Conservation (phyloP, 371 early-diverging fungal species). For the Nematocida ausubeli region DNA sequence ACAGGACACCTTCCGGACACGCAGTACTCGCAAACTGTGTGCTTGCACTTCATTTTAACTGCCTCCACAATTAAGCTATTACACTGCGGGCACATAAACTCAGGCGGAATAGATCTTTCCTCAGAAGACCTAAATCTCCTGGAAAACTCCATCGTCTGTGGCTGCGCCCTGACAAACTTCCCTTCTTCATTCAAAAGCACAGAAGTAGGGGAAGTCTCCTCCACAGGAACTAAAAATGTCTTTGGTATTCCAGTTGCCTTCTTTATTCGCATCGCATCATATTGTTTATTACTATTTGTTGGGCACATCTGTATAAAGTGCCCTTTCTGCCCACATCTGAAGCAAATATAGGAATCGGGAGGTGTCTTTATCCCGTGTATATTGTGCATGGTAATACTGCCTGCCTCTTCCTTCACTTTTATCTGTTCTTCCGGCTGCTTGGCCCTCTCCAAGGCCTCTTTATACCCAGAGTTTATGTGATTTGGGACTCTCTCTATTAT, state of each 20-base stretch:
- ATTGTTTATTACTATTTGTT: conserved; percentile 67
- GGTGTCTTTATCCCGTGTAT: conserved; percentile 36
- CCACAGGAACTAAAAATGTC: conserved; percentile 64
- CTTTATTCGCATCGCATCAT: conserved; percentile 65
- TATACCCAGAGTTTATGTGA: conserved; percentile 61
- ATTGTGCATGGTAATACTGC: conserved; percentile 18
- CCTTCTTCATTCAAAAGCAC: conserved; percentile 65
- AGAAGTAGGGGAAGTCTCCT: conserved; percentile 46
- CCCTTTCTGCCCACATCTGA: conserved; percentile 68
- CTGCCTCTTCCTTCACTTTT: not conserved
- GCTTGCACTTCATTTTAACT: conserved; percentile 61
- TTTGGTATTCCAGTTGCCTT: conserved; percentile 68
- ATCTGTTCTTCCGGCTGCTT: conserved; percentile 23
- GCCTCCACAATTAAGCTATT: conserved; percentile 61
- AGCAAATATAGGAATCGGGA: conserved; percentile 67
- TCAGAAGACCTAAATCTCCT: conserved; percentile 35
- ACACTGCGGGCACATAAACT: conserved; percentile 63
- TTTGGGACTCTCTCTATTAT: conserved; percentile 66
- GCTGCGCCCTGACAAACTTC: conserved; percentile 64
- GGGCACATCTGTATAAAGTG: conserved; percentile 69
- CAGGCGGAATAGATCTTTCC: conserved; percentile 39
- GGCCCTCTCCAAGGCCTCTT: conserved; percentile 57
- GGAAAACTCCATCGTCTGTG: conserved; percentile 67
- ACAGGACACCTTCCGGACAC: conserved; percentile 56
- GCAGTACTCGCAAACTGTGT: conserved; percentile 66